A percentile compares a stretch with the other conserved stretches of the same genome.
phyloP scores from a whole-genome alignment of 352 stramenopile species.

The Pilasporangium apinafurcum region DNA sequence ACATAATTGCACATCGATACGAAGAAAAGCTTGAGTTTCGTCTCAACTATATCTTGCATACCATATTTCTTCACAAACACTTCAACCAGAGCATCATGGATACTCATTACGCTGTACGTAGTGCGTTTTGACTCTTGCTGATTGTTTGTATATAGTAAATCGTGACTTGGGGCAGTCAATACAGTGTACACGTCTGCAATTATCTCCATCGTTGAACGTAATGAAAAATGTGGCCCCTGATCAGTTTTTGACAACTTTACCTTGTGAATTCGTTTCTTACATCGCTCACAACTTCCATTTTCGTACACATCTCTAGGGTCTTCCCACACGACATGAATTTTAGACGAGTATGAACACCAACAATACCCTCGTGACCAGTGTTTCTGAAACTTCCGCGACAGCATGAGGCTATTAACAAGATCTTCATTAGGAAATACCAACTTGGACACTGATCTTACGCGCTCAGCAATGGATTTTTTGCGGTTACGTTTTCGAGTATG shows the following conservation, averaged over 20 bases:
- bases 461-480: conserved; percentile 4
- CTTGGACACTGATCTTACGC: neutral
- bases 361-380: conserved; percentile 56
- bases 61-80: conserved; percentile 48
- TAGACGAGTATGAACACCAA: conserved; percentile 25
- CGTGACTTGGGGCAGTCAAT: conserved; percentile 26
- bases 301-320: neutral
- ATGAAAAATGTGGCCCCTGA: conserved; percentile 51
- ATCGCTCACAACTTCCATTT: conserved; percentile 10
- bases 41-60: conserved; percentile 38
- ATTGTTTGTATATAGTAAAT: conserved; percentile 37
- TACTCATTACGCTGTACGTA: conserved; percentile 11
- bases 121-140: neutral
- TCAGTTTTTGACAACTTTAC: conserved; percentile 15
- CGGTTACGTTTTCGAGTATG: neutral
- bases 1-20: conserved; percentile 54
- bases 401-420: conserved; percentile 27
- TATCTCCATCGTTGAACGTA: conserved; percentile 36
- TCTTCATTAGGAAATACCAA: conserved; percentile 7
- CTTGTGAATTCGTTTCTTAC: conserved; percentile 22
- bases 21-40: conserved; percentile 59
- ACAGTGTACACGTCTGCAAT: conserved; percentile 49
- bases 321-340: conserved; percentile 21
- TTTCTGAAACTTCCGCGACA: conserved; percentile 32
- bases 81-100: conserved; percentile 34